These are phyloP conservation scores for Populus hybrid DNA, from an alignment of 441 rosid species.

Conservation along the genomic window DNA sequence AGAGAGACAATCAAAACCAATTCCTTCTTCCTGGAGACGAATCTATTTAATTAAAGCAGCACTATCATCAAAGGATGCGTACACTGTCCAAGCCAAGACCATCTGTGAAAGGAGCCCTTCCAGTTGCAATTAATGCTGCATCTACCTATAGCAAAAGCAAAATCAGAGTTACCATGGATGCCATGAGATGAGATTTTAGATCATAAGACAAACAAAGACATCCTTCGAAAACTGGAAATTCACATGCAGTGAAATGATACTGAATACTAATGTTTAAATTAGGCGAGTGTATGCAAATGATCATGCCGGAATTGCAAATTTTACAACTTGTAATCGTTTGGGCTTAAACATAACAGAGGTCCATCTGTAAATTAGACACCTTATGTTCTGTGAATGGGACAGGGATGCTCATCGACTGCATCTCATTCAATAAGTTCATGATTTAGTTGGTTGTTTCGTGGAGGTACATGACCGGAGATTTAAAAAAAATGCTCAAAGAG, in stretches of 20 bases:
- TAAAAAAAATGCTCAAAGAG: not conserved
- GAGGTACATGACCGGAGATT: not conserved
- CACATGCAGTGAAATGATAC: not conserved
- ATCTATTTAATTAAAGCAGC: not conserved
- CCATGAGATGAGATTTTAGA: not conserved
- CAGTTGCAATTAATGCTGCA: slow-evolving; percentile 96
- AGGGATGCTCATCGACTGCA: not conserved
- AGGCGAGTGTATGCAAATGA: not conserved
- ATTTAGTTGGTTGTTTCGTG: not conserved
- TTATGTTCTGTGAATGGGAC: not conserved
- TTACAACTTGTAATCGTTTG: not conserved
- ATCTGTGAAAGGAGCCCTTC: slow-evolving; percentile 92
- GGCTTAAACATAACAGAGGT: not conserved
- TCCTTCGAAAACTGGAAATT: not conserved
- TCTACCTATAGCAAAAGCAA: slow-evolving; percentile 59
- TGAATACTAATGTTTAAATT: not conserved
- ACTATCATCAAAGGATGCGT: slow-evolving; percentile 21
- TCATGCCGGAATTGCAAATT: not conserved
- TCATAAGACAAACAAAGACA: not conserved
- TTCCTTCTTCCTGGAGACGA: slow-evolving; percentile 9
- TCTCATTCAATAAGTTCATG: not conserved
- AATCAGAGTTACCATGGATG: not conserved
- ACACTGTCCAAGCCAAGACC: slow-evolving; percentile 97
- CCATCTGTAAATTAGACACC: not conserved
- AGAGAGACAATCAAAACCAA: slow-evolving; percentile 1